phyloP scores from a whole-genome alignment of 1,284 basidiomycete species.

The Malassezia cuniculi region DNA sequence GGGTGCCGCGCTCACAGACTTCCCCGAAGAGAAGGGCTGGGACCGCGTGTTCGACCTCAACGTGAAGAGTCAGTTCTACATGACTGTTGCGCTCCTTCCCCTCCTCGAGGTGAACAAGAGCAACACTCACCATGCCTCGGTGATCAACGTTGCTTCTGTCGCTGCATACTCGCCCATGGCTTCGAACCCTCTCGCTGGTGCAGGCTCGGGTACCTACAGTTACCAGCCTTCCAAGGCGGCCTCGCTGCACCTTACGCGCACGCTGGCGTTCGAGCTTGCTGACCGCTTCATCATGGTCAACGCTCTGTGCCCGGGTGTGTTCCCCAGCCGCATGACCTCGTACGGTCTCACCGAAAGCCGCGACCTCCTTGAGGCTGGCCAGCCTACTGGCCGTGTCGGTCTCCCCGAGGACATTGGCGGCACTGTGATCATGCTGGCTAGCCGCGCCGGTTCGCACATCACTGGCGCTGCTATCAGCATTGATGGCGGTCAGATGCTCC shows the following conservation, averaged over 20 bases:
- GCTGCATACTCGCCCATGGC: constrained; percentile 54
- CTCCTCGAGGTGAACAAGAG: constrained; percentile 30
- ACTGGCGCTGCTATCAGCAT: constrained; percentile 58
- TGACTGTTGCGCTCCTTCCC: constrained; percentile 41
- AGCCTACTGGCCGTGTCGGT: constrained; percentile 52
- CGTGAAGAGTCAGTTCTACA: constrained; percentile 43
- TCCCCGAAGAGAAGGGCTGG: constrained; percentile 61
- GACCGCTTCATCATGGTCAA: constrained; percentile 54
- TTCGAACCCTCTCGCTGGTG: constrained; percentile 50
- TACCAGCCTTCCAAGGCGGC: constrained; percentile 55
- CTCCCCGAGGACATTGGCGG: constrained; percentile 62
- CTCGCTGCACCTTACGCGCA: constrained; percentile 67
- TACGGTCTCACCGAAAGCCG: constrained; percentile 54
- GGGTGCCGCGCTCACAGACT: constrained; percentile 61
- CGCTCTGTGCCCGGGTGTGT: constrained; percentile 64
- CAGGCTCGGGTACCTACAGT: constrained; percentile 62
- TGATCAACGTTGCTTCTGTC: constrained; percentile 61
- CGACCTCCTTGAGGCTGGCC: constrained; percentile 31
- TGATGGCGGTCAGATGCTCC: constrained; percentile 54
- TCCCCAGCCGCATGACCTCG: constrained; percentile 75
- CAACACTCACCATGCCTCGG: constrained; percentile 54
- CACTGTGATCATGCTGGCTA: constrained; percentile 59
- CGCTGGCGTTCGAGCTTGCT: constrained; percentile 59
- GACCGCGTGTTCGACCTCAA: constrained; percentile 49
- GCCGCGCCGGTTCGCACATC: constrained; percentile 59